Evolutionary conservation across 108 stramenopile species (phyloP), one percentile per base, ranked within the genome.

Genomic region (Seminavis robusta): DNA sequence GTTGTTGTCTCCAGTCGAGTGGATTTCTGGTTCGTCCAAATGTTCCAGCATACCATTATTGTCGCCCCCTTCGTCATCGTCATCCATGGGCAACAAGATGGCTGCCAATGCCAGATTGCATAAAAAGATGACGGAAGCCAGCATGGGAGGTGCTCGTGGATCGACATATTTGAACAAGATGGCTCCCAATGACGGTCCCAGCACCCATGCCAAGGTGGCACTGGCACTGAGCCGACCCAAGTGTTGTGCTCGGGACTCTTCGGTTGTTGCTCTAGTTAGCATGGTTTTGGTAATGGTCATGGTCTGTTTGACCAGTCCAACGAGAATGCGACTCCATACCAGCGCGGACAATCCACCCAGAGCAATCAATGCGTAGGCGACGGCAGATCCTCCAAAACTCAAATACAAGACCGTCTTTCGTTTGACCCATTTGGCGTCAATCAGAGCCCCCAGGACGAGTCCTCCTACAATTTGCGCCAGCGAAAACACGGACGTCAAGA

Each of bases 301-400:
- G 26, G 94, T 94, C 66, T 97, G 96, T 59, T 97, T 97, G 40
- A 95, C 94, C 6, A 94, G 55, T 19, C 96, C 96, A 1, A 97
- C 96, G 19, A 94, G 21, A 6, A 97, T 72, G 13, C 96, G 70
- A 47, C 78, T 78, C 28, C 66, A 49, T 20, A 95, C 49, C 43
- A 97, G 62, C 21, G 63, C 52, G 7, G 37, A 16, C 16, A 92
- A 73, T 13, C 81, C 78, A 31, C 83, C 80, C 28, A 47, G 69
- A 13, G 74, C 77, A 43, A 97, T 80, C 57, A 95, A 66, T 23
- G 65, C 59, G 59, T 97, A 97, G 40, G 86, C 74, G 20, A 92
- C 1, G 4, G 87, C 86, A 26, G 86, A 83, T 34, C 96, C 96
- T 11, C 86, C 59, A 75, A 97, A 94, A 15, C 83, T 85, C 6